Conservation (phyloP, 345 rosid genomes). For the Arabidopsis arenosa region DNA sequence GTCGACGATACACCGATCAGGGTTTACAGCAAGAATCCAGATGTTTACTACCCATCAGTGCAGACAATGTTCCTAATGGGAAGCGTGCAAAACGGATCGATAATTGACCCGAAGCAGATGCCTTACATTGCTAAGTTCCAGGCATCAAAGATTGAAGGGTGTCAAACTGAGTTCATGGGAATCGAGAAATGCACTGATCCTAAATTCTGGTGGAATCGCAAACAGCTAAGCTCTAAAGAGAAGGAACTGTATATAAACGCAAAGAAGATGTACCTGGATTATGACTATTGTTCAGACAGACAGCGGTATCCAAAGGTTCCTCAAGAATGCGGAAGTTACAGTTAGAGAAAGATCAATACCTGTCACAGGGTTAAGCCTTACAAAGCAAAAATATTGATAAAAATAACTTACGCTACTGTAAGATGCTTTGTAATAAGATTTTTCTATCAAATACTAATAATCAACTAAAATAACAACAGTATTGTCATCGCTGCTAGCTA, state of each 20-base stretch:
- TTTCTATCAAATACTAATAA: conserved; percentile 6
- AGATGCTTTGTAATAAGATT: conserved; percentile 10
- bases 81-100: conserved; percentile 32
- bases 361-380: conserved; percentile 31
- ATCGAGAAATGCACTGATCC: conserved; percentile 37
- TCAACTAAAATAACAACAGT: conserved; percentile 5
- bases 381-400: conserved; percentile 5
- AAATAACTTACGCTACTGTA: not conserved
- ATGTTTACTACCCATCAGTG: conserved; percentile 30
- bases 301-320: conserved; percentile 41
- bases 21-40: conserved; percentile 41
- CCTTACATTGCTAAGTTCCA: conserved; percentile 50
- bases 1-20: conserved; percentile 51
- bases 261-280: conserved; percentile 44
- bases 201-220: conserved; percentile 46
- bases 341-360: conserved; percentile 34
- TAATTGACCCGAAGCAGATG: conserved; percentile 28
- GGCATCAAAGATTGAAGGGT: conserved; percentile 44
- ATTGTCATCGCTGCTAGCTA: not conserved
- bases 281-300: conserved; percentile 51
- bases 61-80: conserved; percentile 48
- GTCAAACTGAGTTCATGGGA: conserved; percentile 32
- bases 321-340: conserved; percentile 43
- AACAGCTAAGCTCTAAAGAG: conserved; percentile 35
- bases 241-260: conserved; percentile 19